phyloP scores from a whole-genome alignment of 1,139 yeast species.

The Suhomyces taliae region DNA sequence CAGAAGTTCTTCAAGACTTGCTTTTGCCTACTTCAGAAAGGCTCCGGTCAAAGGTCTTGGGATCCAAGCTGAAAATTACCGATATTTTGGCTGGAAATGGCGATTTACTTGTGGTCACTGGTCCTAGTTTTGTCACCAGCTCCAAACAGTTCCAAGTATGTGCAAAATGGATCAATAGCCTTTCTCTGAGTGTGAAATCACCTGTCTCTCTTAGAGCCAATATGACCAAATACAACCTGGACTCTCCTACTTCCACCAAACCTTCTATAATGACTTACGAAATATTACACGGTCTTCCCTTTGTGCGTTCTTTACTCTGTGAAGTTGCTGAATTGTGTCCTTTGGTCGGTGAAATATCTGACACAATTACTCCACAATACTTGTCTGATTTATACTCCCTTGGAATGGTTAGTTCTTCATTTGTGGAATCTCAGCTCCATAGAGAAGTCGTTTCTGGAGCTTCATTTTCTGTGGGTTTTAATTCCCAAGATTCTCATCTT shows the following conservation, averaged over 20 bases:
- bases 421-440: constrained; percentile 46
- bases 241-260: constrained; percentile 11
- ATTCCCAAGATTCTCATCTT: constrained; percentile 24
- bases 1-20: constrained; percentile 45
- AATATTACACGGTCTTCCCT: constrained; percentile 40
- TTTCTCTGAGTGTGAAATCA: background rate
- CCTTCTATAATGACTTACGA: constrained; percentile 32
- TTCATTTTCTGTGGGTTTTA: constrained; percentile 47
- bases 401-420: constrained; percentile 36
- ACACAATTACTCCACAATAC: constrained; percentile 49
- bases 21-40: constrained; percentile 34
- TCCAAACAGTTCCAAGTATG: constrained; percentile 37
- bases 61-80: constrained; percentile 18
- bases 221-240: constrained; percentile 27
- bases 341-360: constrained; percentile 42
- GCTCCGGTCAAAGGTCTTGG: constrained; percentile 29
- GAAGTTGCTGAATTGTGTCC: constrained; percentile 38
- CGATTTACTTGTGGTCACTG: constrained; percentile 36
- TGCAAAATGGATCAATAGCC: constrained; percentile 37
- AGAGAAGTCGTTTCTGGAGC: constrained; percentile 47
- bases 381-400: constrained; percentile 43
- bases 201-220: constrained; percentile 32
- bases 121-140: constrained; percentile 35
- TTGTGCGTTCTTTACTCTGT: constrained; percentile 36
- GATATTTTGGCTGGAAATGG: constrained; percentile 13